These are phyloP conservation scores for Quercus mongolica DNA, from an alignment of 306 rosid species.

Conservation along the genomic window DNA sequence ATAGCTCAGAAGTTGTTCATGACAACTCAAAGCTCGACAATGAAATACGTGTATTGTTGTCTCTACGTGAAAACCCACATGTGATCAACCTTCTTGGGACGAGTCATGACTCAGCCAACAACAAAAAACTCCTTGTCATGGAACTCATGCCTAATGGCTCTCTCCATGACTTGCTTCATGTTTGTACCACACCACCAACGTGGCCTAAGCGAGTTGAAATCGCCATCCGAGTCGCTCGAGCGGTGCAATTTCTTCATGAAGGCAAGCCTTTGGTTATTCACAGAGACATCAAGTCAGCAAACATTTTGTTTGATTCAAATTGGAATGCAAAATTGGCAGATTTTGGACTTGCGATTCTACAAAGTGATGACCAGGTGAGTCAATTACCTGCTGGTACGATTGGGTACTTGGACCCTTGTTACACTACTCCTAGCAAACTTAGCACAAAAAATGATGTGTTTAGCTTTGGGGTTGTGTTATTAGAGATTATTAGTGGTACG, in stretches of 20 bases:
- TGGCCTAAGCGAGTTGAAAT: conserved; percentile 47
- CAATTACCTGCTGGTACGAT: conserved; percentile 52
- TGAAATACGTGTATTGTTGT: conserved; percentile 31
- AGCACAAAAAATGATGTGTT: conserved; percentile 53
- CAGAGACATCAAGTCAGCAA: conserved; percentile 53
- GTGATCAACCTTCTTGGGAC: conserved; percentile 44
- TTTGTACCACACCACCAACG: background rate
- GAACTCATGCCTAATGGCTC: conserved; percentile 58
- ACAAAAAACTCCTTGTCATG: conserved; percentile 40
- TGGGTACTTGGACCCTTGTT: conserved; percentile 58
- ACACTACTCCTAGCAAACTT: conserved; percentile 39
- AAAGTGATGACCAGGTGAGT: background rate
- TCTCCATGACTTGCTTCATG: conserved; percentile 47
- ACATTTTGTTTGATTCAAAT: conserved; percentile 47
- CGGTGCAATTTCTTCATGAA: conserved; percentile 45
- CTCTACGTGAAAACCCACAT: conserved; percentile 21
- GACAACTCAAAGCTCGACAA: conserved; percentile 36
- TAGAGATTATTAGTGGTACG: conserved; percentile 46
- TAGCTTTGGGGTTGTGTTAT: conserved; percentile 55
- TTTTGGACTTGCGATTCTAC: conserved; percentile 52
- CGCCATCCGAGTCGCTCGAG: conserved; percentile 40
- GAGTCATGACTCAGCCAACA: background rate
- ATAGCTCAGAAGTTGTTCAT: background rate
- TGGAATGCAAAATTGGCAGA: conserved; percentile 54
- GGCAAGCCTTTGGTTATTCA: conserved; percentile 43